A percentile compares a stretch with the other conserved stretches of the same genome.
These are phyloP conservation scores for Pichia sp. DNA, from an alignment of 1,139 yeast species.

Conservation along the genomic window DNA sequence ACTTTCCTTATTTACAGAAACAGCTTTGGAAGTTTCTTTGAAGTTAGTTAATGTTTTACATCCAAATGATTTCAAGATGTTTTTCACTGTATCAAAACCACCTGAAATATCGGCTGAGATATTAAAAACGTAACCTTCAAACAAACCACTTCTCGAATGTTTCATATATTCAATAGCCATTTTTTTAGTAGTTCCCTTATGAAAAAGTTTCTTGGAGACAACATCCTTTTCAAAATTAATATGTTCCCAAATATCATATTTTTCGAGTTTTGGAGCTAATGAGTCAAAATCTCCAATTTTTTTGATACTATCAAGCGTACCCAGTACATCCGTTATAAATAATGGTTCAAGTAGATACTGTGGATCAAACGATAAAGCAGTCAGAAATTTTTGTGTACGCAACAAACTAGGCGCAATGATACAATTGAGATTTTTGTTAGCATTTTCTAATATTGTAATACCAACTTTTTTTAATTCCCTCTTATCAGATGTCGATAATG, in stretches of 20 bases:
- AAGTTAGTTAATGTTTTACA: constrained; percentile 31
- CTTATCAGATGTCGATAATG: constrained; percentile 36
- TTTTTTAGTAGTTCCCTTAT: constrained; percentile 28
- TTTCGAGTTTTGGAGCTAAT: constrained; percentile 28
- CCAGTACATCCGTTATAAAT: constrained; percentile 41
- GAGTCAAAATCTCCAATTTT: constrained; percentile 21
- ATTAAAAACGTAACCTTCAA: constrained; percentile 46
- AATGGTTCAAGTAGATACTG: constrained; percentile 38
- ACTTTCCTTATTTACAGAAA: constrained; percentile 3
- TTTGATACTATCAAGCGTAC: constrained; percentile 31
- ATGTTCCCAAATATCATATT: constrained; percentile 27
- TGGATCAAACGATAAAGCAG: constrained; percentile 37
- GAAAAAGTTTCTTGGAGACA: constrained; percentile 23
- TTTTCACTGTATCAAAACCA: constrained; percentile 53
- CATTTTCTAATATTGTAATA: constrained; percentile 41
- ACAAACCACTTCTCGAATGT: constrained; percentile 33
- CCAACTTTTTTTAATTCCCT: constrained; percentile 35
- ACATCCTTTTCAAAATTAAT: constrained; percentile 29
- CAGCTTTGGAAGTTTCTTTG: constrained; percentile 22
- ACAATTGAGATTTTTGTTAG: constrained; percentile 24
- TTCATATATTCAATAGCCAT: constrained; percentile 27
- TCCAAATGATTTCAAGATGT: constrained; percentile 66
- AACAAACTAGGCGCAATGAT: constrained; percentile 72
- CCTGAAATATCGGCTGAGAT: constrained; percentile 63
- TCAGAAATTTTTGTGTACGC: constrained; percentile 80